Evolutionary conservation across 164 flowering plant species (phyloP), one percentile per base, ranked within the genome.

Genomic region (Magnolia officinalis): DNA sequence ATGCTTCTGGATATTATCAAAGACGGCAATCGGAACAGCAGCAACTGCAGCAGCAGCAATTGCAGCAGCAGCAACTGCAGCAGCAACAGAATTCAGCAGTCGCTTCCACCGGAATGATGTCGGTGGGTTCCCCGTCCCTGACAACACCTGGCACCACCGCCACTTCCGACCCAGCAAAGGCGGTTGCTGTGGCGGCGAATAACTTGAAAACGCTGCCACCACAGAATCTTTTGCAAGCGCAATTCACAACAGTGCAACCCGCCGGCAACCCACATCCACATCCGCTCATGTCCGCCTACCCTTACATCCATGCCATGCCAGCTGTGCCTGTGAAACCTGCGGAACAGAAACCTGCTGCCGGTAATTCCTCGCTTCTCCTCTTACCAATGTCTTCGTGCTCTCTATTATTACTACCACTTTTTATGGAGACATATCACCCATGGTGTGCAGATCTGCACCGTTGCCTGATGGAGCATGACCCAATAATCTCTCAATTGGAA

Each of bases 261-360:
- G 77, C 85, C 2, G 85, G 83, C n/a, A 82, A 79, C 73, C 79
- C 84, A 0, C 90, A 85, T 73, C 88, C 81, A 52, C 29, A 26
- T 26, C 29, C 29, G 29, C 29, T 83, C 9, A 37, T 88, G 80
- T 80, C 92, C 21, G 77, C 93, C 8, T 90, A 85, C 75, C 81
- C 93, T 2, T 91, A 92, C 70, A 84, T 85, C 8, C 92, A 89
- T 69, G 67, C 91, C 1, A 86, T 89, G 72, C 88, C 92, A 0
- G 72, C 90, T 4, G 90, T 85, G 66, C 96, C 86, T 73, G 88
- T 86, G 79, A 93, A 93, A 74, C 85, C 94, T 2, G 82, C 89
- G 1, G 97, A 93, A 65, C 93, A 93, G 81, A 93, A 92, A 70
- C 92, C 92, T 75, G 90, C 92, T 13, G 91, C 95, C 18, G 95